Evolutionary conservation across 1,284 basidiomycete species (phyloP), one percentile per base, ranked within the genome.

Genomic region (Prillingera fragicola): DNA sequence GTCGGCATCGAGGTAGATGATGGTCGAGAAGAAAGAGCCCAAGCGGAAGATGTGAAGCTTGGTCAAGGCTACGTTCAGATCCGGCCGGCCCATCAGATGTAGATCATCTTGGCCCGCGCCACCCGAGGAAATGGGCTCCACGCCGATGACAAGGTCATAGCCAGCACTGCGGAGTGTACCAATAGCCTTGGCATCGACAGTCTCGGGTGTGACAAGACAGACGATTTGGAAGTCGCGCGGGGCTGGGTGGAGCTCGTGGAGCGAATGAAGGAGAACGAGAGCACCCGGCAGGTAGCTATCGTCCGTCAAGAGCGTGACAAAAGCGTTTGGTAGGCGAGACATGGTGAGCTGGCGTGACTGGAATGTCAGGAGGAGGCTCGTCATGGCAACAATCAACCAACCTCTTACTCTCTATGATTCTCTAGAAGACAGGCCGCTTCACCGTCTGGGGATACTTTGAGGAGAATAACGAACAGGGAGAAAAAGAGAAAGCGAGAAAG

Each of bases 1-100:
- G 69, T 98, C 94, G 55, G 94, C 91, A 71, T 98, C 94, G 47
- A 98, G 81, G 71, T 94, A 97, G 61, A 97, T 81, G 57, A 97
- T 74, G 68, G 90, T 92, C 50, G 81, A 75, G 72, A 85, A 97
- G 46, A 67, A 55, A 59, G 86, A 82, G 17, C 79, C 80, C 54
- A 97, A 80, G 48, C 94, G 87, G 70, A 96, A 96, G 54, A 87
- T 78, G 70, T 98, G 94, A 42, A 97, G 75, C 71, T 98, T 98
- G 45, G 94, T 96, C 70, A 97, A 80, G 59, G 91, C 88, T 52
- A 85, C 81, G 63, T 82, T 80, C 45, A 98, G 81, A 73, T 98
- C 92, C 19, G 83, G 87, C 45, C 94, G 89, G 59, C 91, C 92
- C 54, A 97, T 81, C 40, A 96, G 74, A 37, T 78, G 74, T 35